Conservation (phyloP, 129 eudicot species). For the Helianthus annuus region DNA sequence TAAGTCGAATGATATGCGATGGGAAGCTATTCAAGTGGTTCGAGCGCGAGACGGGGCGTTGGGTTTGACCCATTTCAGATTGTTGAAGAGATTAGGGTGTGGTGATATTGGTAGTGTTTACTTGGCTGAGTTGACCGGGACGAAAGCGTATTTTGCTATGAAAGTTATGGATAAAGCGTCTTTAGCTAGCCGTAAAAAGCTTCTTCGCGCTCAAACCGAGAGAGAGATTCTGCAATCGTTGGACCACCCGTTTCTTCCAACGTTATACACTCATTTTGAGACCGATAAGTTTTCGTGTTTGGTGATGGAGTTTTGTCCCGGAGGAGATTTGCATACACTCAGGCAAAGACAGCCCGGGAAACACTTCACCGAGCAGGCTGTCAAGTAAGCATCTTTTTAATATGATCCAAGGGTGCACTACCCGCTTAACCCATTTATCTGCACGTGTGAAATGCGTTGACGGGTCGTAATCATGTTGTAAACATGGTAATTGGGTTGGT, state of each 20-base stretch:
- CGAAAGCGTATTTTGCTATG: conserved; percentile 72
- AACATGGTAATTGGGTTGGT: too few relatives aligned
- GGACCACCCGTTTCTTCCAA: conserved; percentile 86
- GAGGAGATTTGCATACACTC: conserved; percentile 79
- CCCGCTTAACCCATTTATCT: too few relatives aligned
- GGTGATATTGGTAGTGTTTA: conserved; percentile 94
- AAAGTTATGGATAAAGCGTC: conserved; percentile 93
- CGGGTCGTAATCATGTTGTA: too few relatives aligned
- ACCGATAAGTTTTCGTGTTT: conserved; percentile 80
- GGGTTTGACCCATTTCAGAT: conserved; percentile 75
- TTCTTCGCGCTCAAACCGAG: conserved; percentile 84
- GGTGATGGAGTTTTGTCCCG: conserved; percentile 92
- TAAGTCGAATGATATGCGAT: conserved; percentile 62
- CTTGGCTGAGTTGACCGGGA: conserved; percentile 74
- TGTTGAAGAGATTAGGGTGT: conserved; percentile 81
- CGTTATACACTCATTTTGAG: conserved; percentile 70
- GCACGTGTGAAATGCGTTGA: too few relatives aligned
- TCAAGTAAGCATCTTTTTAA: conserved; percentile 46
- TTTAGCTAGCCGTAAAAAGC: conserved; percentile 76
- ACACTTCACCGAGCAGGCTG: conserved; percentile 82
- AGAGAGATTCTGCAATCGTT: conserved; percentile 72
- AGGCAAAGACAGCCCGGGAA: conserved; percentile 86
- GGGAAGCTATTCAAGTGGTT: conserved; percentile 68
- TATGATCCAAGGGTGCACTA: too few relatives aligned
- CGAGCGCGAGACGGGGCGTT: conserved; percentile 61